Evolutionary conservation across 805 yeast species (phyloP).

Genomic region (Yamadazyma tumulicola): DNA sequence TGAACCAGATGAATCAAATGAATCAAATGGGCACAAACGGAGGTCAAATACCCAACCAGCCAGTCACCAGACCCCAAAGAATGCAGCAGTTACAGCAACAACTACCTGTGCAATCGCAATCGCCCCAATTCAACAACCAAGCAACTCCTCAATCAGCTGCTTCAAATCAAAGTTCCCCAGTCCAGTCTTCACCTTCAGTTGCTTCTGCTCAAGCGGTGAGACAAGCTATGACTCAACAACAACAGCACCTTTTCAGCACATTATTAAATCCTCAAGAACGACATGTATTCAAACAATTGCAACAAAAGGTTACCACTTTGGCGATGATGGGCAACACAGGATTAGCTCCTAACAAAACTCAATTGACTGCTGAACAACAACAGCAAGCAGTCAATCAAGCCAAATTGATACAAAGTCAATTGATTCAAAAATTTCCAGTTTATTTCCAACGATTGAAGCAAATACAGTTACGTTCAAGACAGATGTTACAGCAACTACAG

Average conservation of each 20-base stretch:
- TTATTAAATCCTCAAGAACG: constrained; percentile 41
- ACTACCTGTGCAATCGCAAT: constrained; percentile 11
- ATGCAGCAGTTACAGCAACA: constrained; percentile 17
- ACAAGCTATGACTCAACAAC: constrained; percentile 32
- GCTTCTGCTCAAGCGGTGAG: constrained; percentile 15
- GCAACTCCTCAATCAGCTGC: constrained; percentile 2
- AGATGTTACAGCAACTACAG: constrained; percentile 14
- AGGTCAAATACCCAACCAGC: constrained; percentile 10
- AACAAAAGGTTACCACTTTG: constrained; percentile 36
- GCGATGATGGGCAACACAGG: constrained; percentile 43
- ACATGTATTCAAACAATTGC: constrained; percentile 38
- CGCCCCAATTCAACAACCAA: constrained; percentile 6
- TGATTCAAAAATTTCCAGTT: constrained; percentile 33
- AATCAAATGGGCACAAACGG: too few species aligned
- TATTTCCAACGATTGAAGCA: constrained; percentile 38
- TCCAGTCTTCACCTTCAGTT: constrained; percentile 22
- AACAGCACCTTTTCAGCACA: constrained; percentile 43
- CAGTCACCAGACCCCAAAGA: constrained; percentile 3
- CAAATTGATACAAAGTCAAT: constrained; percentile 33
- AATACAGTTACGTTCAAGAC: constrained; percentile 25
- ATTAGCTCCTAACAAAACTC: constrained; percentile 39
- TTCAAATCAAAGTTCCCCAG: constrained; percentile 9
- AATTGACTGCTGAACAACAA: constrained; percentile 41
- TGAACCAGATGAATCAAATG: too few species aligned
- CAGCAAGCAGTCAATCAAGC: constrained; percentile 44